Evolutionary conservation across 228 moss, liverwort and hornwort genomes (phyloP), one percentile per base, ranked within the genome.

Genomic region (Sphagnum magellanicum): DNA sequence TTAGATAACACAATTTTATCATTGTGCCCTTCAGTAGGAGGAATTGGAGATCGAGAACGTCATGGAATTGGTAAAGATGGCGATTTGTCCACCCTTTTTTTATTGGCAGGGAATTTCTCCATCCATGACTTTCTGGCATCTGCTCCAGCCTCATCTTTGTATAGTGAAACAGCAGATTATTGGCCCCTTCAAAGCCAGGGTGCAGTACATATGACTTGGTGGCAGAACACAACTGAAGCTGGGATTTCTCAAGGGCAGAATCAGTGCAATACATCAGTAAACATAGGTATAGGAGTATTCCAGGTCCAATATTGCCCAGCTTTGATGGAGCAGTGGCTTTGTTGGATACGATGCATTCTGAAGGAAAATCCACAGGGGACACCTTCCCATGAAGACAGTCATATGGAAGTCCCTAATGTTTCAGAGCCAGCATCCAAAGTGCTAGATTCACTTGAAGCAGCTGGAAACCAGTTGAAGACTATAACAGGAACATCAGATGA

Each of bases 301-400:
- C 15, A 72, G 55, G 14, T 66, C 48, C 72, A 66, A 59, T 72
- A 65, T n/a, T 65, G 59, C 58, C 65, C 65, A 50, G 65, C 49
- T 50, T 16, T 72, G 6, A 14, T 66, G 10, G 65, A 72, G 49
- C 8, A 65, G n/a, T 72, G 72, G 72, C n/a, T 72, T 48, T 49
- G 6, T 14, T 72, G 72, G 72, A 55, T 72, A 9, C 6, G 53
- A 50, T 16, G 50, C 10, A 57, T 65, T 59, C 47, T 57, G 47
- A 11, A 65, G 47, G 57, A 15, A 66, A 13, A 59, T 50, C 48
- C 8, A 58, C 17, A 59, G 51, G 52, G 8, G 4, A 71, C 53
- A 32, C 48, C 53, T 15, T 32, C 32, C 32, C 32, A 2, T 32
- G 32, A 32, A 32, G 32, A 32, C 32, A 32, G 32, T 32, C 32